Evolutionary conservation across 2,329 filamentous ascomycete species (phyloP), one percentile per base, ranked within the genome.

Genomic region (Epicoccum nigrum): DNA sequence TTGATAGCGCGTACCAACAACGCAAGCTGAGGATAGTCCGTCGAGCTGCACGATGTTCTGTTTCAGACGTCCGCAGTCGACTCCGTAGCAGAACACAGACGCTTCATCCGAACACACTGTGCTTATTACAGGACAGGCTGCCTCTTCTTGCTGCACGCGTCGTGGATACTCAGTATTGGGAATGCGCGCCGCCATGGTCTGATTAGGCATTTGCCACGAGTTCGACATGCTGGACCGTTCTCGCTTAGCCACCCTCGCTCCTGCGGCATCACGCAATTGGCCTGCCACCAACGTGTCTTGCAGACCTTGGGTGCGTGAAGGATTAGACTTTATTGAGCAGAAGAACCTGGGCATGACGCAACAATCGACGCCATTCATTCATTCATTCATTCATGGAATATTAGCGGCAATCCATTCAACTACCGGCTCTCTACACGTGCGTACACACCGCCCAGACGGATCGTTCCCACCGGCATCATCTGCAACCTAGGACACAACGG

Each of bases 61-160:
- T 69, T 84, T 83, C 88, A 89, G 86, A 84, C 86, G 82, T 81
- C 74, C 83, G 84, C 82, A 84, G 84, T 82, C 76, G 76, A 75
- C 70, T 86, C 83, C 85, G 85, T 89, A 89, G 87, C 86, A 87
- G 83, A 86, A 77, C 74, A 77, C 76, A 76, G 72, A 72, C 68
- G 72, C 62, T 73, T 74, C 71, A 71, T 60, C 67, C 69, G 70
- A 72, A 73, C 64, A 67, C 62, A 71, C 68, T 73, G 71, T 74
- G 70, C 68, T 68, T 70, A 49, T 70, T 70, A 66, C 67, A 61
- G 51, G 65, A 54, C 51, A 48, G 51, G 64, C 69, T 72, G 59
- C 65, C 64, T 69, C 57, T 60, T 56, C 58, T 59, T 69, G 64
- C 59, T 58, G 56, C 58, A 62, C 67, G 64, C 64, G 61, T 63